A percentile compares a stretch with the other conserved stretches of the same genome.
Conservation (phyloP, 331 rosid genomes). For the Quercus lobata region DNA sequence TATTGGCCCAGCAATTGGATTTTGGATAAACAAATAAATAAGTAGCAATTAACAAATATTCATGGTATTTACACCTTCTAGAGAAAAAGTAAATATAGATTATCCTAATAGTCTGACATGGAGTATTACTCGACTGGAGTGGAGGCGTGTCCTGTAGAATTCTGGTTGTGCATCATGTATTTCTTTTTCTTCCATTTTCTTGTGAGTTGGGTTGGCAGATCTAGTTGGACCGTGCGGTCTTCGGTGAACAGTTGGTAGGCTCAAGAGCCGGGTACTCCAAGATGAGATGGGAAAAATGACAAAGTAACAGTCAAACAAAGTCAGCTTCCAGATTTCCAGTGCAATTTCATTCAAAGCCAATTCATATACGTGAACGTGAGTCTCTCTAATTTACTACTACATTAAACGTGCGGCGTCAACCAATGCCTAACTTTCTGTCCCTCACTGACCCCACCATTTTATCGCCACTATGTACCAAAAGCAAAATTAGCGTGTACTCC, state of each 20-base stretch:
- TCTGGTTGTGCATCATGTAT: too few relatives aligned
- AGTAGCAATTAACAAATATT: neutral
- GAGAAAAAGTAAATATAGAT: neutral
- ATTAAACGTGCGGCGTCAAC: neutral
- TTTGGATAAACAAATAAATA: too few relatives aligned
- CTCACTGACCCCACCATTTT: too few relatives aligned
- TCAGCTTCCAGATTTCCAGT: neutral
- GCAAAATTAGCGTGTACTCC: too few relatives aligned
- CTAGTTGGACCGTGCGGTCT: neutral
- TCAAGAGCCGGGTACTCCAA: neutral
- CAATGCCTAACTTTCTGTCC: neutral
- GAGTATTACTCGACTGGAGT: too few relatives aligned
- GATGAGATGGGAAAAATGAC: neutral
- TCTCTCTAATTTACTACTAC: neutral
- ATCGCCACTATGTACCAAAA: too few relatives aligned
- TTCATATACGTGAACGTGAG: neutral
- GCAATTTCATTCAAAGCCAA: neutral
- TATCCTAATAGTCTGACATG: neutral
- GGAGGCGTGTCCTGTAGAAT: too few relatives aligned
- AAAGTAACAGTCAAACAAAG: neutral
- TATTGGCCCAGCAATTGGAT: too few relatives aligned
- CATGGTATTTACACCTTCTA: neutral
- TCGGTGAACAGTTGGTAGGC: neutral
- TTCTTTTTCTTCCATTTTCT: too few relatives aligned
- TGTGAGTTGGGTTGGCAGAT: neutral